A percentile compares a stretch with the other conserved stretches of the same genome.
phyloP scores from a whole-genome alignment of 257 asterid species.

The Rauvolfia tetraphylla region DNA sequence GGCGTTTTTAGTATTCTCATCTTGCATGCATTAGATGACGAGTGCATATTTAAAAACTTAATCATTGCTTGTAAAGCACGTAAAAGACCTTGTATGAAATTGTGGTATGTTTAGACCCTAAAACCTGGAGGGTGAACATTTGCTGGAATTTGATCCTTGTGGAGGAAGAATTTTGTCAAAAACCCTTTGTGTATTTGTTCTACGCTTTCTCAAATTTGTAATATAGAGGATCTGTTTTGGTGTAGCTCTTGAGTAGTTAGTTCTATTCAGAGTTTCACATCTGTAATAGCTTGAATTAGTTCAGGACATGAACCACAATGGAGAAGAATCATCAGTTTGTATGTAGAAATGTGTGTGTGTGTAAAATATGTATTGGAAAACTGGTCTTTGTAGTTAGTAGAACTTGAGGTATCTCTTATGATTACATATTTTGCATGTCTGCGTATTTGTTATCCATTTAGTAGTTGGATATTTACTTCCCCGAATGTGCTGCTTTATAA shows the following conservation, averaged over 20 bases:
- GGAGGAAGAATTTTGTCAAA: background rate
- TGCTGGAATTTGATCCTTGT: background rate
- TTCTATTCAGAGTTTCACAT: background rate
- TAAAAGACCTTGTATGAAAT: background rate
- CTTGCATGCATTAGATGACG: background rate
- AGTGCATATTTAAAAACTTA: background rate
- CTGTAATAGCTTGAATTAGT: background rate
- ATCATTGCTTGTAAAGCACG: background rate
- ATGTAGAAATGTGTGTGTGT: background rate
- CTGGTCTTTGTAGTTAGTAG: background rate
- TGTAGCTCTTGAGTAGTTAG: background rate
- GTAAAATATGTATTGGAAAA: background rate
- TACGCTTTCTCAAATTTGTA: background rate
- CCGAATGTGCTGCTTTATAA: background rate
- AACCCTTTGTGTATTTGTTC: background rate
- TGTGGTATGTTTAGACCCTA: background rate
- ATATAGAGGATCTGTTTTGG: background rate
- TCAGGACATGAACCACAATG: conserved; percentile 1
- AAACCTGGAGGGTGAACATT: background rate
- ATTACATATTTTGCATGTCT: background rate
- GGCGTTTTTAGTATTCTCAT: background rate
- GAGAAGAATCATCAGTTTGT: background rate
- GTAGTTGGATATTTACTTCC: background rate
- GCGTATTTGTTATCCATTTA: background rate
- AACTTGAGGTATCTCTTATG: background rate